These are phyloP conservation scores for Beta lomatogona DNA, from an alignment of 179 eudicot genomes.

Conservation along the genomic window DNA sequence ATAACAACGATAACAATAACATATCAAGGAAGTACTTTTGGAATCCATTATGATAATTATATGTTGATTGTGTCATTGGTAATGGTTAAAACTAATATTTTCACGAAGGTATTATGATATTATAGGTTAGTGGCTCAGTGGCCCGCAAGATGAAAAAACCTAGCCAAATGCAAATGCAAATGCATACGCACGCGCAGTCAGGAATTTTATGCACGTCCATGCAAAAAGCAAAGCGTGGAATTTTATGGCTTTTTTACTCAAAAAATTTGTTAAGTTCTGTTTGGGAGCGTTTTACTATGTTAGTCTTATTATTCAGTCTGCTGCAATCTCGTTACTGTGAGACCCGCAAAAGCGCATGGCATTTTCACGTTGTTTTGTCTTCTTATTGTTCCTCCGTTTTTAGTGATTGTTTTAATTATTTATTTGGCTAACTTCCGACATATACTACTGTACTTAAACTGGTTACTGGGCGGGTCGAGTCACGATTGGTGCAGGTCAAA, in stretches of 20 bases:
- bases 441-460: too few relatives aligned
- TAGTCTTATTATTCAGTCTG: not conserved
- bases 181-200: conserved; percentile 25
- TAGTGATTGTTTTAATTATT: not conserved
- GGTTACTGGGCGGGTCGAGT: too few relatives aligned
- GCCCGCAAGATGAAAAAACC: conserved; percentile 14
- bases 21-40: conserved; percentile 1
- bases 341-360: conserved; percentile 27
- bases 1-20: not conserved
- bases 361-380: conserved; percentile 35
- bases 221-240: conserved; percentile 31
- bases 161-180: not conserved
- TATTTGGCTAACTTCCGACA: too few relatives aligned
- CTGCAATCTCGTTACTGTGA: not conserved
- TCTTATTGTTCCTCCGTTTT: conserved; percentile 23
- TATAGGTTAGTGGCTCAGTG: not conserved
- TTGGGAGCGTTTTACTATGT: conserved; percentile 5
- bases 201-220: conserved; percentile 25
- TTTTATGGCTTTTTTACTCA: not conserved
- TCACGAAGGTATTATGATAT: not conserved
- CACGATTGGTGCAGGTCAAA: too few relatives aligned
- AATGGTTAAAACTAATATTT: not conserved
- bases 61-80: conserved; percentile 9
- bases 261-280: not conserved
- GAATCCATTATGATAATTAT: conserved; percentile 15